Evolutionary conservation across 495 filamentous ascomycete species (phyloP).

Genomic region (Penicillium odoratum): DNA sequence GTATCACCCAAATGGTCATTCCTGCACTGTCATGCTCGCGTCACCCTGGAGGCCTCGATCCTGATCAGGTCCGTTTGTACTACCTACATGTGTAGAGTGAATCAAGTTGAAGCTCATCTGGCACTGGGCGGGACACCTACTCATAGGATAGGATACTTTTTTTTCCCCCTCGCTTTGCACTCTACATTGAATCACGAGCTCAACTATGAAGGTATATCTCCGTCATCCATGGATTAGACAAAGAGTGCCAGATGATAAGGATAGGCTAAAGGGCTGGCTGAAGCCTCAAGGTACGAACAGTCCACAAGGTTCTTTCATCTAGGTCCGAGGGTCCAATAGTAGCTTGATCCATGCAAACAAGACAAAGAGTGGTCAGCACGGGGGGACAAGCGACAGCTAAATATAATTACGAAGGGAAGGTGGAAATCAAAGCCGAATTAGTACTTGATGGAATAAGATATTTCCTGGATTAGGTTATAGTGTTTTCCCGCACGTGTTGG

Average conservation of each 20-base stretch:
- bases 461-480: constrained; percentile 20
- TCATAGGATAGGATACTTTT: background rate
- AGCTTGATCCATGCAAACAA: background rate
- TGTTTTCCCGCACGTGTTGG: constrained; percentile 22
- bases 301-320: constrained; percentile 10
- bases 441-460: background rate
- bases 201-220: background rate
- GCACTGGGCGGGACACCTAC: background rate
- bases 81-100: constrained; percentile 10
- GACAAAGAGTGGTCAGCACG: constrained; percentile 3
- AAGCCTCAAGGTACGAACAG: background rate
- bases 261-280: background rate
- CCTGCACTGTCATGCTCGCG: constrained; percentile 8
- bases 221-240: background rate
- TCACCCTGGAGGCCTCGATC: constrained; percentile 17
- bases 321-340: constrained; percentile 2
- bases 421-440: no score
- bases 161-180: background rate
- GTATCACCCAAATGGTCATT: constrained; percentile 16
- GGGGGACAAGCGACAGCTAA: background rate
- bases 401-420: background rate
- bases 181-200: background rate
- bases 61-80: constrained; percentile 12
- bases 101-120: background rate
- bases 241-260: background rate